Conservation (phyloP, 345 rosid genomes). For the Orychophragmus violaceus region DNA sequence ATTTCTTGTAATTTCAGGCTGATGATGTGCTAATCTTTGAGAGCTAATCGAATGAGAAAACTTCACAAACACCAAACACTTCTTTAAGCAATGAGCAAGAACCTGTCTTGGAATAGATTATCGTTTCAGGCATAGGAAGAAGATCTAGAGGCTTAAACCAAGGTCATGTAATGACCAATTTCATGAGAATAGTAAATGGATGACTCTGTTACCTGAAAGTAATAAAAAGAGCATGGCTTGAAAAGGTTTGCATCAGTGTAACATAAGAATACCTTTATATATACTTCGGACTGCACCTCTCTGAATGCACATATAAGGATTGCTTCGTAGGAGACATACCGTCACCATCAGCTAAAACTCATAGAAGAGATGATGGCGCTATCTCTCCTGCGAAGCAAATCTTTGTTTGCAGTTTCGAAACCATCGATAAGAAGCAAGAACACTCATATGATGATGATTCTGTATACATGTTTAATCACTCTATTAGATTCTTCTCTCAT, state of each 20-base stretch:
- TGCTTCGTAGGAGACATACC: slow-evolving; percentile 40
- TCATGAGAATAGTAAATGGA: too few species aligned
- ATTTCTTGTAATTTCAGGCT: background rate
- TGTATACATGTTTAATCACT: background rate
- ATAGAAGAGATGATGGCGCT: slow-evolving; percentile 33
- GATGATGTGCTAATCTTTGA: background rate
- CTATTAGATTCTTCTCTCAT: background rate
- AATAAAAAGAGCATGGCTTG: background rate
- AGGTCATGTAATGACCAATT: background rate
- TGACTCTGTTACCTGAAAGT: too few species aligned
- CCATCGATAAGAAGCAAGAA: slow-evolving; percentile 13
- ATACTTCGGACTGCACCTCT: background rate
- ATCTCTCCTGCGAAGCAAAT: slow-evolving; percentile 51
- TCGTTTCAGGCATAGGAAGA: background rate
- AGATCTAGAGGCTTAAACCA: background rate
- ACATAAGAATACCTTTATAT: too few species aligned
- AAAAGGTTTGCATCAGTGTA: too few species aligned
- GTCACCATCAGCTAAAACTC: slow-evolving; percentile 22
- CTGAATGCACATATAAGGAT: slow-evolving; percentile 31
- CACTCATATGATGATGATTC: background rate
- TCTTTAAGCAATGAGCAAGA: background rate
- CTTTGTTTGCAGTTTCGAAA: slow-evolving; percentile 13
- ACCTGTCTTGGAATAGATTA: too few species aligned
- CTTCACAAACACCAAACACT: background rate
- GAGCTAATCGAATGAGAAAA: background rate